Conservation (phyloP, 2,329 filamentous ascomycete species). For the Mycosphaerella arachidis region DNA sequence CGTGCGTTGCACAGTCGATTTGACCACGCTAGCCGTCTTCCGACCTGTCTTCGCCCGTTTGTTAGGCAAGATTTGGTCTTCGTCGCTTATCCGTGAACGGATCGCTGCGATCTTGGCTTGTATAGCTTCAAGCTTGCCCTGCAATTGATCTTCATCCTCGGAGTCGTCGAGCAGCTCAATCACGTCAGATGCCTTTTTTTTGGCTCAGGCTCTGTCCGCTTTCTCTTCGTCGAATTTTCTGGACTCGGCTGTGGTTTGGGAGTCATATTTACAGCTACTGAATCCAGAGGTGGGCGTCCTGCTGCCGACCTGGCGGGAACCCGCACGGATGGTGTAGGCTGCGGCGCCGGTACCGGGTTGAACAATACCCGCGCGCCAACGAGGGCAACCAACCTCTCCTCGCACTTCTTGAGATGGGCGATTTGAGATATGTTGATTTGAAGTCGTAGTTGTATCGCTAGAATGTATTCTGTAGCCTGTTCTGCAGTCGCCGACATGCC, state of each 20-base stretch:
- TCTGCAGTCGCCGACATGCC: background rate
- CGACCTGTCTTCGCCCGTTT: slow-evolving; percentile 6
- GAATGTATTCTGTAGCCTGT: background rate
- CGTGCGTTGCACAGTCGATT: background rate
- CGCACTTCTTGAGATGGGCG: background rate
- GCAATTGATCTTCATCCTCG: slow-evolving; percentile 14
- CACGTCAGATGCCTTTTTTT: slow-evolving; percentile 3
- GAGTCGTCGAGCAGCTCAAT: slow-evolving; percentile 3
- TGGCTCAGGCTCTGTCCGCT: background rate
- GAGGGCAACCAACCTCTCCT: background rate
- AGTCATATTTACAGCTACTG: slow-evolving; percentile 3
- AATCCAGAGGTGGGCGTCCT: slow-evolving; percentile 1
- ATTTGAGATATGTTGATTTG: slow-evolving; percentile 3
- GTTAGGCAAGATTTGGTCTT: slow-evolving; percentile 13
- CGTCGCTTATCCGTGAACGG: slow-evolving; percentile 9
- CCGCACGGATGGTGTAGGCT: background rate
- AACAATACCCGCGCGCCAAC: background rate
- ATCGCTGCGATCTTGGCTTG: slow-evolving; percentile 15
- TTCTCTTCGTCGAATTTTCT: background rate
- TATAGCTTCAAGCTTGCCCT: slow-evolving; percentile 6
- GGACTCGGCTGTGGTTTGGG: background rate
- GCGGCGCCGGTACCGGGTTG: background rate
- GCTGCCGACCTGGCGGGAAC: background rate
- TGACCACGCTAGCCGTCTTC: background rate
- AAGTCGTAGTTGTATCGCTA: background rate